A percentile compares a stretch with the other conserved stretches of the same genome.
Evolutionary conservation across 2,329 filamentous ascomycete species (phyloP).

Genomic region (Chlorencoelia australis): DNA sequence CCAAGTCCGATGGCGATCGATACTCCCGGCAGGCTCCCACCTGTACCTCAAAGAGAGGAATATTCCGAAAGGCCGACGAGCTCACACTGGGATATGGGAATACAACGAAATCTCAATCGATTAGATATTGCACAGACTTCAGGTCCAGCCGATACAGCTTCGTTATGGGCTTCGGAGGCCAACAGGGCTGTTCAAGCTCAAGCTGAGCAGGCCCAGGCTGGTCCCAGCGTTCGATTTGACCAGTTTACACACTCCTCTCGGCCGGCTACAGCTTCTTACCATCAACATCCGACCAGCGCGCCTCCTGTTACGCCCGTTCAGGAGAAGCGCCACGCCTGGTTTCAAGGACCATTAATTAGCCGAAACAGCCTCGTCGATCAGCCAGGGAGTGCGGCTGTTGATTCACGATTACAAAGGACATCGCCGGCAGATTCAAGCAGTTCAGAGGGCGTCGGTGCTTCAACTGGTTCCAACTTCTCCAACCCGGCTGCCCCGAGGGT

Average conservation of each 20-base stretch:
- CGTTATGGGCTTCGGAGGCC: conserved; percentile 46
- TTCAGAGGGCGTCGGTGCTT: conserved; percentile 44
- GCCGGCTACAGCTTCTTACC: conserved; percentile 15
- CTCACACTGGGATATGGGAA: conserved; percentile 51
- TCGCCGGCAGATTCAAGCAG: conserved; percentile 46
- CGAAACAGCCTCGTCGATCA: conserved; percentile 19
- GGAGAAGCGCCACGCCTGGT: conserved; percentile 62
- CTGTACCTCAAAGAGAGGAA: conserved; percentile 4
- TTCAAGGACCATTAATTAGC: conserved; percentile 43
- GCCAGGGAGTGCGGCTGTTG: no score
- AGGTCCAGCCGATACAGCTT: conserved; percentile 41
- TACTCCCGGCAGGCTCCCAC: conserved; percentile 13
- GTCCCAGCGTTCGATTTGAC: conserved; percentile 45
- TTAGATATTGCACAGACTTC: conserved; percentile 51
- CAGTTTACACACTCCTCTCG: conserved; percentile 33
- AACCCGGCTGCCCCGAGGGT: no score
- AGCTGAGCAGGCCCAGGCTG: conserved; percentile 39
- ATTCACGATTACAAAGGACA: conserved; percentile 32
- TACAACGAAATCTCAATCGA: conserved; percentile 56
- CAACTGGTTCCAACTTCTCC: conserved; percentile 34
- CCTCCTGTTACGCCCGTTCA: conserved; percentile 47
- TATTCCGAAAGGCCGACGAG: conserved; percentile 31
- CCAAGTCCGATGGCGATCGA: conserved; percentile 75
- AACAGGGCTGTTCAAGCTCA: conserved; percentile 46
- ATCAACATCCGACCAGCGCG: conserved; percentile 52